Evolutionary conservation across 176 grass and related monocot genomes (phyloP), one percentile per base, ranked within the genome.

Genomic region (Carex parvula): DNA sequence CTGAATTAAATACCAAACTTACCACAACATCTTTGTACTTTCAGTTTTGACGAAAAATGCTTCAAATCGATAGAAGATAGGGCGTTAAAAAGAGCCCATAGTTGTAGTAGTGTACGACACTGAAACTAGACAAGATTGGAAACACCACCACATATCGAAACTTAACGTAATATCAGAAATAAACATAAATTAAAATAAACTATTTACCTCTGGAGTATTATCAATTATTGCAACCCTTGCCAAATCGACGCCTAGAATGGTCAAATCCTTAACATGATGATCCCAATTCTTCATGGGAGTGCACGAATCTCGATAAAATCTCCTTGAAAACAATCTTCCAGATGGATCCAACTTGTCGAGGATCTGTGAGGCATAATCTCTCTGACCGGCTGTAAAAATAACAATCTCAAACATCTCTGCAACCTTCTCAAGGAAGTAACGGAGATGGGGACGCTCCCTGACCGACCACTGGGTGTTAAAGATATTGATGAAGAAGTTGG

Each of bases 331-430:
- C 80, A 94, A 89, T 83, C 82, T 97, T 35, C 85, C 86, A 30
- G 92, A 90, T 83, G 92, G 92, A 82, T 97, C 94, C 58, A 97
- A 87, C 68, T 88, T 92, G 83, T 97, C 92, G 50, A 97, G 87
- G 83, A 97, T 64, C 54, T 97, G 85, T 13, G 88, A 87, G 52
- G 92, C 92, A 80, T 97, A 97, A 20, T 89, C 89, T 84, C 90
- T 94, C 83, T 88, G 92, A 76, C 94, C 94, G 65, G 94, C 94
- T 85, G 94, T 97, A 85, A 94, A 97, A 80, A 97, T 91, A 29
- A 92, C 85, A 81, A 97, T 80, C 79, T 97, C 88, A 89, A 97
- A 97, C 88, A 92, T 86, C 81, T 92, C 76, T 61, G 90, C 87
- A 54, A 92, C 87, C 65, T 86, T 92, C 65, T 92, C 90, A 79